Evolutionary conservation across 805 yeast species (phyloP).

Genomic region (Yarrowia bubula): DNA sequence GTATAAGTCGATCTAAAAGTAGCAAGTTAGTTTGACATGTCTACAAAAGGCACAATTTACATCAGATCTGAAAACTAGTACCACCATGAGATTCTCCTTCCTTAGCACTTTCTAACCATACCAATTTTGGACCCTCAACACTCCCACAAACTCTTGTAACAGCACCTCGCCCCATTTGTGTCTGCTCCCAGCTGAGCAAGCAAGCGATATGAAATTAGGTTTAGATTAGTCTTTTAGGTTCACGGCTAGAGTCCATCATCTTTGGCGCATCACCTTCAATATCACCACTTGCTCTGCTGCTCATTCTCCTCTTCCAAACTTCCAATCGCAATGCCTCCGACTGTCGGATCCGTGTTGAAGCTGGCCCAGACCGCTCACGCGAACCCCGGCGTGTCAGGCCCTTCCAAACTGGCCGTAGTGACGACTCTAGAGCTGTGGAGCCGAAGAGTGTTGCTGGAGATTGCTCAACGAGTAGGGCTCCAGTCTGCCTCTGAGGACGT

Average conservation of each 20-base stretch:
- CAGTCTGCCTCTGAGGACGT: background rate
- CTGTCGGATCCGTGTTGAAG: background rate
- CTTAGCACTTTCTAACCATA: no score
- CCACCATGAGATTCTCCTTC: no score
- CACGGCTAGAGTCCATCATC: background rate
- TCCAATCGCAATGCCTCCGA: background rate
- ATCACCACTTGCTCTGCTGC: background rate
- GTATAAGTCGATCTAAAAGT: slow-evolving; percentile 2
- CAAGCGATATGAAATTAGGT: background rate
- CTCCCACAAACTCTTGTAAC: no score
- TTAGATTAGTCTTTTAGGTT: background rate
- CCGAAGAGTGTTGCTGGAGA: slow-evolving; percentile 12
- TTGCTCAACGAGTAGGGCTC: background rate
- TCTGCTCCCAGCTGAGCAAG: background rate
- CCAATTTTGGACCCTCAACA: no score
- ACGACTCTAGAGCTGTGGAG: slow-evolving; percentile 23
- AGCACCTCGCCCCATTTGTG: no score
- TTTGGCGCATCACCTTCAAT: background rate
- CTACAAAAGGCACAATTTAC: no score
- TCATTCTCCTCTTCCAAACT: background rate
- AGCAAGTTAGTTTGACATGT: background rate
- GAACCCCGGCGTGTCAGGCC: no score
- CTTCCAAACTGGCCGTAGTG: background rate
- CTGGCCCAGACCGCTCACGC: background rate
- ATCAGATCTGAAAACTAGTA: no score